phyloP scores from a whole-genome alignment of 495 filamentous ascomycete species.

The Penicillium diatomitis region DNA sequence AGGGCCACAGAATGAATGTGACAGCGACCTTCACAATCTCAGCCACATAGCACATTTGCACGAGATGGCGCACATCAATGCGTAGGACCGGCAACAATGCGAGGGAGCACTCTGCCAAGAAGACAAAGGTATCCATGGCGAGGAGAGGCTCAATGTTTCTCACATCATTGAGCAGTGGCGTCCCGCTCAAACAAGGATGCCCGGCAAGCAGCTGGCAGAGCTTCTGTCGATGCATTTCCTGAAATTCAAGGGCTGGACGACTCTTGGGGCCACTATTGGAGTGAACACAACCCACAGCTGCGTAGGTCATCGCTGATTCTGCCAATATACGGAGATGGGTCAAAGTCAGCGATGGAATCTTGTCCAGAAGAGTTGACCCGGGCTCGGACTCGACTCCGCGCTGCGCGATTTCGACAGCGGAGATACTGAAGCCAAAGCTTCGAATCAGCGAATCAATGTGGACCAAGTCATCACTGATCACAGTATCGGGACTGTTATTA shows the following conservation, averaged over 20 bases:
- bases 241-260: slow-evolving; percentile 55
- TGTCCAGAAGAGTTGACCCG: slow-evolving; percentile 70
- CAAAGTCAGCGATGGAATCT: slow-evolving; percentile 68
- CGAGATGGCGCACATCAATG: slow-evolving; percentile 70
- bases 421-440: slow-evolving; percentile 79
- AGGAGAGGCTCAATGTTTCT: slow-evolving; percentile 59
- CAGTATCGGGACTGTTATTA: slow-evolving; percentile 28
- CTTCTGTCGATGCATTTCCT: slow-evolving; percentile 60
- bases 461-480: slow-evolving; percentile 41
- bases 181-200: slow-evolving; percentile 36
- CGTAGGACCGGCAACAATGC: slow-evolving; percentile 62
- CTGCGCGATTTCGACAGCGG: slow-evolving; percentile 84
- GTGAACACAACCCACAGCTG: slow-evolving; percentile 62
- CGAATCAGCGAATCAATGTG: slow-evolving; percentile 61
- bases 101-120: slow-evolving; percentile 65
- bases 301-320: slow-evolving; percentile 80
- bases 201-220: slow-evolving; percentile 66
- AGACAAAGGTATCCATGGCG: slow-evolving; percentile 71
- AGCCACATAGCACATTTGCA: slow-evolving; percentile 84
- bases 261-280: slow-evolving; percentile 44
- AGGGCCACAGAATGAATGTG: slow-evolving; percentile 37
- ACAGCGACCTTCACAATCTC: slow-evolving; percentile 73
- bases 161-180: slow-evolving; percentile 32
- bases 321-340: slow-evolving; percentile 86
- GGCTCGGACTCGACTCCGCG: slow-evolving; percentile 72